These are phyloP conservation scores for Amanita jacksonii DNA, from an alignment of 768 basidiomycete species.

Conservation along the genomic window DNA sequence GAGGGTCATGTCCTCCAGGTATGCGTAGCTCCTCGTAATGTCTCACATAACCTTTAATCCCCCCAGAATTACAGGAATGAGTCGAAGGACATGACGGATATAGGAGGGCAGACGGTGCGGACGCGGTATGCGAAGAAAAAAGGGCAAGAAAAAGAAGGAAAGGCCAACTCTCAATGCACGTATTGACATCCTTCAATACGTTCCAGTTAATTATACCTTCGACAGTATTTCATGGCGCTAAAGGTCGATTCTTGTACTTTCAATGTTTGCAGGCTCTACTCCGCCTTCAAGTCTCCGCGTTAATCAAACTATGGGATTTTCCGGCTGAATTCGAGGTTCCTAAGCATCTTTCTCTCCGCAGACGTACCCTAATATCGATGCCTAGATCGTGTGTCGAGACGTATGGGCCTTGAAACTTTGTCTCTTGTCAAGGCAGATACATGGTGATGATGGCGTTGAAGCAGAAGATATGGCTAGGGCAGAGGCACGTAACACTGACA, in stretches of 20 bases:
- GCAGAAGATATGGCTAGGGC: conserved; percentile 20
- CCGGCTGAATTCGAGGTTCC: conserved; percentile 73
- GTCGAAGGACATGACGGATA: conserved; percentile 55
- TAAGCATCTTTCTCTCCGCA: neutral
- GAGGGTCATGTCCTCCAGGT: conserved; percentile 92
- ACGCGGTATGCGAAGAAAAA: conserved; percentile 58
- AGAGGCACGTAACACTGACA: neutral
- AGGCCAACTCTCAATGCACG: conserved; percentile 52
- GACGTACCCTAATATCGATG: neutral
- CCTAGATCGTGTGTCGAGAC: conserved; percentile 64
- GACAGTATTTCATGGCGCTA: conserved; percentile 76
- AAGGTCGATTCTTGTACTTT: conserved; percentile 72
- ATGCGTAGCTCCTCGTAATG: conserved; percentile 11
- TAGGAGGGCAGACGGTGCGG: conserved; percentile 50
- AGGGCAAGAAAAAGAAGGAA: conserved; percentile 41
- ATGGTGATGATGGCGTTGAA: conserved; percentile 48
- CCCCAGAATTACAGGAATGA: conserved; percentile 79
- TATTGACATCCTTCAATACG: neutral
- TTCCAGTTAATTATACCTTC: neutral
- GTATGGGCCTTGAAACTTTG: conserved; percentile 72
- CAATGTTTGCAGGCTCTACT: conserved; percentile 79
- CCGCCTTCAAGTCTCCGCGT: conserved; percentile 60
- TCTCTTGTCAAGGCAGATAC: conserved; percentile 48
- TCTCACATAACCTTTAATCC: conserved; percentile 1
- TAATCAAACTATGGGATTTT: conserved; percentile 57